Conservation (phyloP, 1,284 basidiomycete genomes). For the Psilocybe mexicana region DNA sequence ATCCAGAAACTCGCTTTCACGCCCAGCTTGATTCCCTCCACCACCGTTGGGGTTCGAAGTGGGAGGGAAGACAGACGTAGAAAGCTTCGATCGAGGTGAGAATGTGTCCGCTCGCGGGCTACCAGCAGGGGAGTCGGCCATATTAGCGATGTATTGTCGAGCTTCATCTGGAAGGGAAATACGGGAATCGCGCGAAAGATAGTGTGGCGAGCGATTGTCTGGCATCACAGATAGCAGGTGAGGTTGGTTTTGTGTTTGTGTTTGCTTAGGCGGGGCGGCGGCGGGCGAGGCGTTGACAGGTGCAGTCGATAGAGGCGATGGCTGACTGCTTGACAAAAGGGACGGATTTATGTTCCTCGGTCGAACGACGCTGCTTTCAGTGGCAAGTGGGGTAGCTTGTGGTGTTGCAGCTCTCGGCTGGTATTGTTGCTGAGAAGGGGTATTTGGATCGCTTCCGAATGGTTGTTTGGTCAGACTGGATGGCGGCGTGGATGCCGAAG, state of each 20-base stretch:
- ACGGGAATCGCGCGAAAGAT: constrained; percentile 54
- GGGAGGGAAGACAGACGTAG: constrained; percentile 20
- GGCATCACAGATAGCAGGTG: constrained; percentile 30
- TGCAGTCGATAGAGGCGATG: constrained; percentile 3
- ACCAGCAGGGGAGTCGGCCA: constrained; percentile 61
- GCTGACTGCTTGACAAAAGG: constrained; percentile 8
- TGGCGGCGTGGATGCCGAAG: constrained; percentile 19
- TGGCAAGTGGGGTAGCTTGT: constrained; percentile 24
- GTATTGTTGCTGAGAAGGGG: constrained; percentile 14
- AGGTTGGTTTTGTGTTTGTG: constrained; percentile 9
- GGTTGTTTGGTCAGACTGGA: constrained; percentile 23
- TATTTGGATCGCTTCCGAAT: constrained; percentile 13
- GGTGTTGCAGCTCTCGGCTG: background rate
- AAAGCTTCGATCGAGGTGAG: constrained; percentile 27
- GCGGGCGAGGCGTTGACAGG: constrained; percentile 9
- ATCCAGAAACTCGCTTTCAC: constrained; percentile 59
- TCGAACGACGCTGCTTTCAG: constrained; percentile 16
- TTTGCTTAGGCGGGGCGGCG: constrained; percentile 9
- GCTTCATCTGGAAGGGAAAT: constrained; percentile 75
- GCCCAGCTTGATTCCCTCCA: constrained; percentile 20
- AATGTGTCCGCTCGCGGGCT: constrained; percentile 49
- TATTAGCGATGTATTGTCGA: constrained; percentile 64
- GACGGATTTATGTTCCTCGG: constrained; percentile 14
- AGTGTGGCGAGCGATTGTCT: constrained; percentile 23
- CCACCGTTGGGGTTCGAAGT: constrained; percentile 10